A percentile compares a stretch with the other conserved stretches of the same genome.
phyloP scores from a whole-genome alignment of 2,329 filamentous ascomycete genomes.

The Ceratocystis albifundus region DNA sequence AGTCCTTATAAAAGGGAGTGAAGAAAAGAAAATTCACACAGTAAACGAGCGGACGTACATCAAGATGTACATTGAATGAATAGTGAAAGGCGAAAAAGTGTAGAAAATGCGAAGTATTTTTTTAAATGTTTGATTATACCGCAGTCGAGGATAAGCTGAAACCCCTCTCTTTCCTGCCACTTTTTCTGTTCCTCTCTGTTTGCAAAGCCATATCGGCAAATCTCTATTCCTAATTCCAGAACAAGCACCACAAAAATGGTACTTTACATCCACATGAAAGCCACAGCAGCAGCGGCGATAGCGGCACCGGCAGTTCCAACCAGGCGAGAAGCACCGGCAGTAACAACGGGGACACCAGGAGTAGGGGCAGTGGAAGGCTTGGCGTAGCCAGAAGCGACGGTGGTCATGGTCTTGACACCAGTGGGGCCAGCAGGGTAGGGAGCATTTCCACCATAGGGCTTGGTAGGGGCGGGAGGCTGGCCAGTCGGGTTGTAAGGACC shows the following conservation, averaged over 20 bases:
- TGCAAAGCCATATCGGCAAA: background rate
- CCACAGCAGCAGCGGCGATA: constrained; percentile 19
- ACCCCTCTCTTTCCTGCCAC: background rate
- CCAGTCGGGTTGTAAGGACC: background rate
- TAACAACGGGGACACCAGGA: constrained; percentile 12
- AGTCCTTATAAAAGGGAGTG: background rate
- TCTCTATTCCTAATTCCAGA: background rate
- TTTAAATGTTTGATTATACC: constrained; percentile 5
- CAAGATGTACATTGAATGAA: background rate
- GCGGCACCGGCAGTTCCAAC: constrained; percentile 20
- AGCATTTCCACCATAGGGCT: constrained; percentile 8
- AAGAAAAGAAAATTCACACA: constrained; percentile 18
- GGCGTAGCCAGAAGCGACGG: constrained; percentile 7
- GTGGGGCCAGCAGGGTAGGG: constrained; percentile 1
- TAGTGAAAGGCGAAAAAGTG: background rate
- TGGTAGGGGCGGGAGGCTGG: background rate
- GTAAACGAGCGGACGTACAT: constrained; percentile 2
- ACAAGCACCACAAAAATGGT: constrained; percentile 15
- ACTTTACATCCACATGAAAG: constrained; percentile 23
- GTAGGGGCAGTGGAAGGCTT: constrained; percentile 7
- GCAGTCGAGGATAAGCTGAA: constrained; percentile 11
- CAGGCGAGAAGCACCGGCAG: constrained; percentile 21
- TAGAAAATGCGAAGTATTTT: background rate
- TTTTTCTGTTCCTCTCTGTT: constrained; percentile 6
- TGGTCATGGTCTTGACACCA: constrained; percentile 11